Conservation (phyloP, 2,329 filamentous ascomycete genomes). For the Anisogramma anomala region DNA sequence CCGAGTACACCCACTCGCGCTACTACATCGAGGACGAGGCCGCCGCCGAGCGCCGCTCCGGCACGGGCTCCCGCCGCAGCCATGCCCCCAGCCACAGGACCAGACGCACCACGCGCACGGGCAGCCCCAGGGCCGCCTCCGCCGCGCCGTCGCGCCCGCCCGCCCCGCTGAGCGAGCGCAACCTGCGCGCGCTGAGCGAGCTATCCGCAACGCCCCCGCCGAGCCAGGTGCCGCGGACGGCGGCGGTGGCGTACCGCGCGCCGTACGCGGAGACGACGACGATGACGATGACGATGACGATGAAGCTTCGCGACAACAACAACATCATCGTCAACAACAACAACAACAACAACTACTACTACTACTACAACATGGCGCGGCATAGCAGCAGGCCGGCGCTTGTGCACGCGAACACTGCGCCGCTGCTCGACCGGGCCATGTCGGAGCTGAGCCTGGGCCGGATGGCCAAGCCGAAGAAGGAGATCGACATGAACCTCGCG, state of each 20-base stretch:
- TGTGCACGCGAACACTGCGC: conserved; percentile 22
- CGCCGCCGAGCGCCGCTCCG: conserved; percentile 15
- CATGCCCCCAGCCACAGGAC: conserved; percentile 10
- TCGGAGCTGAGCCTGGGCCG: conserved; percentile 29
- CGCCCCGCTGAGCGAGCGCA: conserved; percentile 37
- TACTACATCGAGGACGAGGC: conserved; percentile 20
- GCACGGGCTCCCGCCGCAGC: conserved; percentile 10
- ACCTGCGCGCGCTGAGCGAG: conserved; percentile 43
- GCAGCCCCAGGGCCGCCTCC: conserved; percentile 27
- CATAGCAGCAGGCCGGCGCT: conserved; percentile 26
- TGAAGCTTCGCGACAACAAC: too few relatives aligned
- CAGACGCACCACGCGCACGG: conserved; percentile 26
- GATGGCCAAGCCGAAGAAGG: conserved; percentile 25
- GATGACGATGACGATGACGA: not conserved
- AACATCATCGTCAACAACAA: too few relatives aligned
- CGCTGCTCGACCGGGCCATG: conserved; percentile 4
- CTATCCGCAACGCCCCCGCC: conserved; percentile 37
- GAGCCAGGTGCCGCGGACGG: conserved; percentile 27
- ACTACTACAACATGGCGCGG: conserved; percentile 27
- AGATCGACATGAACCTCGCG: conserved; percentile 82
- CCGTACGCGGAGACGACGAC: conserved; percentile 34
- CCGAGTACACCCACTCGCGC: conserved; percentile 10
- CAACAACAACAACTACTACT: too few relatives aligned
- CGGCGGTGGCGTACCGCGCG: conserved; percentile 21
- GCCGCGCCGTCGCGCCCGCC: conserved; percentile 12